Base-by-base conservation (phyloP, 441 rosid species). In the Erysimum pusillum region DNA sequence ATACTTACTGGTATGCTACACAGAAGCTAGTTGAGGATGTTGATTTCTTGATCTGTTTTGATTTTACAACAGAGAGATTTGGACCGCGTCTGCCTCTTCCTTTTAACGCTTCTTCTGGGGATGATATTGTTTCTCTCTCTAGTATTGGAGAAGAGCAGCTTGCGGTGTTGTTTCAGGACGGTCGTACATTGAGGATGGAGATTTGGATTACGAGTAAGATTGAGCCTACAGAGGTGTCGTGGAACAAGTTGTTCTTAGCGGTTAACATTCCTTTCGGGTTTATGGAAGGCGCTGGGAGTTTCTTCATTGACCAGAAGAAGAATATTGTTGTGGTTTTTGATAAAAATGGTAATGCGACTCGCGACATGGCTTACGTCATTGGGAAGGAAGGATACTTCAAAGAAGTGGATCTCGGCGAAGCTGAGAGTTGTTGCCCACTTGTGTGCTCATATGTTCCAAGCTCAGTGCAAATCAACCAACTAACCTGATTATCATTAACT, bases 21-120 rank as follows among this genome's bases (percentile, higher is more conserved):
- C 9, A 44, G 4, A 11, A 38, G 14, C 3, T 4, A 46, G 11
- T 1, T n/a, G 7, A n/a, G 5, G 34, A 12, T 3, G 13, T 2
- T 13, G 35, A 22, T 45, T 63, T 63, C 39, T 44, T 63, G 25
- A 7, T 25, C 4, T 63, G 67, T 63, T 63, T 63, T 28, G 67
- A 63, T 25, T 63, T 63, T 8, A 63, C 53, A 25, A 25, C 9
- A 1, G 67, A 63, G 53, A 63, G 4, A 63, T 63, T 63, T 63
- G 67, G 67, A 7, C 39, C 38, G 52, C 39, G 14, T n/a, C 14
- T 63, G 9, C 39, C 53, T 63, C 54, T 44, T 9, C 54, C 39
- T 28, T 44, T 44, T 28, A 12, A 36, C 31, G 8, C n/a, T 9
- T 17, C 3, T 17, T 0, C 4, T 36, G 0, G 1, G 0, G 22